These are phyloP conservation scores for Mrakia blollopis DNA, from an alignment of 768 basidiomycete species.

Conservation along the genomic window DNA sequence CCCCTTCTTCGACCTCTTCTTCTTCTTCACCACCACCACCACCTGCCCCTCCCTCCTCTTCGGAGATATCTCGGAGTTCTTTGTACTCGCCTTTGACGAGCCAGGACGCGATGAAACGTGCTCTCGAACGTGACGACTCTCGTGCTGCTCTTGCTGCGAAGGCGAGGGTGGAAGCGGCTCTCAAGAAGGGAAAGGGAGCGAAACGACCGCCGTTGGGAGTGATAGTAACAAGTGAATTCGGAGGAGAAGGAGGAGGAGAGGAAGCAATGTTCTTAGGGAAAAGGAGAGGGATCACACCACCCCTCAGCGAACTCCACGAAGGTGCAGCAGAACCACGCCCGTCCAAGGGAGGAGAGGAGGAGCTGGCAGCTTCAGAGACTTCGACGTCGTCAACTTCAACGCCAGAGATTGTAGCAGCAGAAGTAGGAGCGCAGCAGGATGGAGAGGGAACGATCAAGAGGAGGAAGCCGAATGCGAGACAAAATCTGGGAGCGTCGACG, in stretches of 20 bases:
- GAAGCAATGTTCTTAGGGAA: constrained; percentile 24
- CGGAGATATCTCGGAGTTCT: no score
- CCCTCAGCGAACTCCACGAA: not conserved
- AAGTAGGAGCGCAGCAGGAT: not conserved
- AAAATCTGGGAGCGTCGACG: not conserved
- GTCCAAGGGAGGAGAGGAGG: no score
- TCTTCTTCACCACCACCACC: no score
- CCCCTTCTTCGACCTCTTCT: no score
- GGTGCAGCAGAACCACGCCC: not conserved
- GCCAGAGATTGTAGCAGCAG: no score
- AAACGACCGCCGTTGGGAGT: not conserved
- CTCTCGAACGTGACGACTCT: constrained; percentile 19
- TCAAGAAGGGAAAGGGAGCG: constrained; percentile 23
- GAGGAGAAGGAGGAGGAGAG: constrained; percentile 28
- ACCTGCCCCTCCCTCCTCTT: not conserved
- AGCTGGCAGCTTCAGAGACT: no score
- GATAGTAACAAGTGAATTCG: constrained; percentile 22
- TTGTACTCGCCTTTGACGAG: not conserved
- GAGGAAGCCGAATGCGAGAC: not conserved
- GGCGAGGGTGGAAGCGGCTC: not conserved
- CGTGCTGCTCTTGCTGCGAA: not conserved
- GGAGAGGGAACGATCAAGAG: not conserved
- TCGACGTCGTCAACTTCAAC: no score
- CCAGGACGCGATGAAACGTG: constrained; percentile 12
- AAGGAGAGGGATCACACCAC: not conserved